Evolutionary conservation across 306 rosid species (phyloP).

Genomic region (Begonia loranthoides): DNA sequence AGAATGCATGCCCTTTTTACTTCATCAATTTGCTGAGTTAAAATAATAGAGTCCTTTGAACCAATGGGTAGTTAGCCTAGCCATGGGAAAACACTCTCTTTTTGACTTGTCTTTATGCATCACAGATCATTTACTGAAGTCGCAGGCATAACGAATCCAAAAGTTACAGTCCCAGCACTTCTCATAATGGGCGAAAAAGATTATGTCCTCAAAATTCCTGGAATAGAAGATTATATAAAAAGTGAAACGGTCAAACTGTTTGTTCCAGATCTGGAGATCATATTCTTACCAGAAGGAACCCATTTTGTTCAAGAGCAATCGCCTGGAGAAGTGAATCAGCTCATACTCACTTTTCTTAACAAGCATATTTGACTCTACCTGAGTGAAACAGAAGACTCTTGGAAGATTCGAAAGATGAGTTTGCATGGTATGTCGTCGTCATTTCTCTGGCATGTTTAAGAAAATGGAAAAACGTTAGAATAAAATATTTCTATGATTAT

Average conservation of each 20-base stretch:
- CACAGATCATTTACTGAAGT: constrained; percentile 40
- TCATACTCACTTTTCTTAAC: constrained; percentile 42
- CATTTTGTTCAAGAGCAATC: constrained; percentile 84
- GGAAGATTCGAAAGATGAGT: no score
- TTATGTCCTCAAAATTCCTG: constrained; percentile 47
- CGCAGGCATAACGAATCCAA: constrained; percentile 20
- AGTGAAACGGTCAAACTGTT: constrained; percentile 40
- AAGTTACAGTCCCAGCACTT: constrained; percentile 41
- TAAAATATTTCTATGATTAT: no score
- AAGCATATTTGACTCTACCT: constrained; percentile 30
- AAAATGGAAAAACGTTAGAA: no score
- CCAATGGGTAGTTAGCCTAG: no score
- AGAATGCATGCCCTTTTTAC: no score
- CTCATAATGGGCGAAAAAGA: constrained; percentile 58
- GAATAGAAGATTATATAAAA: constrained; percentile 39
- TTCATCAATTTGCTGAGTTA: no score
- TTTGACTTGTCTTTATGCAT: constrained; percentile 3
- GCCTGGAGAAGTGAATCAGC: constrained; percentile 53
- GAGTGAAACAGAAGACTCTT: neutral
- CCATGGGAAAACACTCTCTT: no score
- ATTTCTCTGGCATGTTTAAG: no score
- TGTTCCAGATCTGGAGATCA: constrained; percentile 45
- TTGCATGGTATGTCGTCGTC: no score
- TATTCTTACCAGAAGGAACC: constrained; percentile 57
- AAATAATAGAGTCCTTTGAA: no score